These are phyloP conservation scores for Chaetomium sp. DNA, from an alignment of 2,329 filamentous ascomycete genomes.

Conservation along the genomic window DNA sequence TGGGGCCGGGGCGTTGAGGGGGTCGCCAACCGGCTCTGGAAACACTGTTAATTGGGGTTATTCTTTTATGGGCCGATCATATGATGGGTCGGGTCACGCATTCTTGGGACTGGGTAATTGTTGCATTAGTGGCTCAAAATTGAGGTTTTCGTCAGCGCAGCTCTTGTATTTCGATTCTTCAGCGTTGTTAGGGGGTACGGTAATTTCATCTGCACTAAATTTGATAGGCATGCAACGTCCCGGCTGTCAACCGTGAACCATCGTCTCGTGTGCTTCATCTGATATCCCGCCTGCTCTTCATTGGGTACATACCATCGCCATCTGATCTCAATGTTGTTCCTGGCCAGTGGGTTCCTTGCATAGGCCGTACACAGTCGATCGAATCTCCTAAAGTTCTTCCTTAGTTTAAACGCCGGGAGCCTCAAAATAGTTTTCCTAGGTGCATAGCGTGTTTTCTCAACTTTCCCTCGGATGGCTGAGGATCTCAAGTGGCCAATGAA, in stretches of 20 bases:
- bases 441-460: not conserved
- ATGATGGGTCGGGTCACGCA: not conserved
- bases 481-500: not conserved
- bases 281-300: not conserved
- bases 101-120: not conserved
- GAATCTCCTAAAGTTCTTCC: too few species aligned
- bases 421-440: too few species aligned
- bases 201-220: too few species aligned
- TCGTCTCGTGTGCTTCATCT: not conserved
- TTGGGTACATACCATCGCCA: too few species aligned
- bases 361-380: too few species aligned
- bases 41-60: slow-evolving; percentile 4
- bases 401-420: too few species aligned
- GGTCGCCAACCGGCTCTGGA: not conserved
- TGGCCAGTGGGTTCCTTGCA: too few species aligned
- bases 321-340: too few species aligned
- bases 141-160: not conserved
- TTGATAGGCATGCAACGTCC: too few species aligned
- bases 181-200: too few species aligned
- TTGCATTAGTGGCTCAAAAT: not conserved
- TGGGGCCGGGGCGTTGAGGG: not conserved
- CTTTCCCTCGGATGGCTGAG: not conserved
- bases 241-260: not conserved
- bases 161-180: too few species aligned
- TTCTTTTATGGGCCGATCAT: not conserved